Conservation (phyloP, 495 filamentous ascomycete genomes). For the Daldinia concentrica region DNA sequence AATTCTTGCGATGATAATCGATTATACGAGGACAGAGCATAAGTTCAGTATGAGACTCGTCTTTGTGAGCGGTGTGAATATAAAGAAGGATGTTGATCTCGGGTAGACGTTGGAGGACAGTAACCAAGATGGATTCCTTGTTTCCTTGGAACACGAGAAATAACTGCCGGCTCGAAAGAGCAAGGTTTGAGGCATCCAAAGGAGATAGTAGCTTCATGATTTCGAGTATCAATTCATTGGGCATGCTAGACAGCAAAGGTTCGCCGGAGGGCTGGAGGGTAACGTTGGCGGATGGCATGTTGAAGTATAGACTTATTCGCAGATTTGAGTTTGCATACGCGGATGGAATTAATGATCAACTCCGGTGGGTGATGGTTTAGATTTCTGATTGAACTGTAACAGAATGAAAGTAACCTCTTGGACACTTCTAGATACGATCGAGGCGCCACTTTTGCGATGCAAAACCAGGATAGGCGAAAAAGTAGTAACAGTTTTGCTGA, state of each 20-base stretch:
- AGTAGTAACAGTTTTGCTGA: too few species aligned
- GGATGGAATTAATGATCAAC: neutral
- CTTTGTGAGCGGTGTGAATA: conserved; percentile 17
- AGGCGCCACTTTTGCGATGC: too few species aligned
- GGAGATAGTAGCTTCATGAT: conserved; percentile 48
- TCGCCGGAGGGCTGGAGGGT: neutral
- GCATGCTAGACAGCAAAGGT: conserved; percentile 10
- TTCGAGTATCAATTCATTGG: conserved; percentile 47
- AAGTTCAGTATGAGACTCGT: conserved; percentile 10
- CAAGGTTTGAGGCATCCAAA: conserved; percentile 37
- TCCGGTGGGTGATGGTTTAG: neutral
- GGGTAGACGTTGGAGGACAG: conserved; percentile 39
- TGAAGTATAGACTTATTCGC: neutral
- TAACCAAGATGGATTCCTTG: conserved; percentile 39
- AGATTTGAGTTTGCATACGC: neutral
- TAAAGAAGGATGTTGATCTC: conserved; percentile 33
- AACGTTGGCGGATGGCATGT: neutral
- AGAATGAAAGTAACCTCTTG: neutral
- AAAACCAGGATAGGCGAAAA: too few species aligned
- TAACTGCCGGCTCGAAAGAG: conserved; percentile 33
- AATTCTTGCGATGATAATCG: neutral
- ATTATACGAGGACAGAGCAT: conserved; percentile 34
- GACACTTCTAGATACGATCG: too few species aligned
- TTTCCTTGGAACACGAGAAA: conserved; percentile 35
- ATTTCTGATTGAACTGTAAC: neutral